These are phyloP conservation scores for Vanrija pseudolonga DNA, from an alignment of 1,284 basidiomycete species.

Conservation along the genomic window DNA sequence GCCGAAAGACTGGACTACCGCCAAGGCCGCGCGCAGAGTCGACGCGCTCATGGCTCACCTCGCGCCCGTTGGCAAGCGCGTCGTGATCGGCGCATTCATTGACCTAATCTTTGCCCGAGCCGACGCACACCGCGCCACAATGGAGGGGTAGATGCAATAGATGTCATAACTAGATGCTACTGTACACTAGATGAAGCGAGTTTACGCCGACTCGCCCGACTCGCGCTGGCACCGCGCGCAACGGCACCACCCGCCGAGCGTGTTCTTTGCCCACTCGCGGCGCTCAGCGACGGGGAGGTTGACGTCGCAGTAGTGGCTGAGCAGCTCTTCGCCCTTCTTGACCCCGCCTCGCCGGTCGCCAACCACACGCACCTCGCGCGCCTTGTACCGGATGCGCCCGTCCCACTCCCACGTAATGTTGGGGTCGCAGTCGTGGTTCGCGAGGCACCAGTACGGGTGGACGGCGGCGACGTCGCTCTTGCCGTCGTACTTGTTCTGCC, in stretches of 20 bases:
- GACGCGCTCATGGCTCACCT: no score
- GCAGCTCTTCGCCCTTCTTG: slow-evolving; percentile 9
- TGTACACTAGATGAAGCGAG: no score
- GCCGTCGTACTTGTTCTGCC: slow-evolving; percentile 10
- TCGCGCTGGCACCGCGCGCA: slow-evolving; percentile 7
- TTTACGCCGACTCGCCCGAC: background rate
- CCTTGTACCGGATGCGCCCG: slow-evolving; percentile 5
- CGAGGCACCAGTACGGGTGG: slow-evolving; percentile 17
- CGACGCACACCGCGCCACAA: no score
- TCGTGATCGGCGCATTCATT: no score
- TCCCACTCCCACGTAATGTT: slow-evolving; percentile 18
- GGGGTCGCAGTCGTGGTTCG: slow-evolving; percentile 18
- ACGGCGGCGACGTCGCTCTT: slow-evolving; percentile 14
- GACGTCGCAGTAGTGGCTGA: slow-evolving; percentile 18
- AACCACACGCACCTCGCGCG: slow-evolving; percentile 1
- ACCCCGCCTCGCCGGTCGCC: background rate
- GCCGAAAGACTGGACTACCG: no score
- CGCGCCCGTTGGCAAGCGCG: no score
- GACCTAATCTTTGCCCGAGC: no score
- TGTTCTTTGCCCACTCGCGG: slow-evolving; percentile 12
- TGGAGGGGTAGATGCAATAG: no score
- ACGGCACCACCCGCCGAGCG: slow-evolving; percentile 13
- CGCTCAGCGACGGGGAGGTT: slow-evolving; percentile 10
- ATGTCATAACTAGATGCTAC: no score
- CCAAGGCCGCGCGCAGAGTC: no score